Evolutionary conservation across 2,329 filamentous ascomycete species (phyloP), one percentile per base, ranked within the genome.

Genomic region (Fusarium annulatum): DNA sequence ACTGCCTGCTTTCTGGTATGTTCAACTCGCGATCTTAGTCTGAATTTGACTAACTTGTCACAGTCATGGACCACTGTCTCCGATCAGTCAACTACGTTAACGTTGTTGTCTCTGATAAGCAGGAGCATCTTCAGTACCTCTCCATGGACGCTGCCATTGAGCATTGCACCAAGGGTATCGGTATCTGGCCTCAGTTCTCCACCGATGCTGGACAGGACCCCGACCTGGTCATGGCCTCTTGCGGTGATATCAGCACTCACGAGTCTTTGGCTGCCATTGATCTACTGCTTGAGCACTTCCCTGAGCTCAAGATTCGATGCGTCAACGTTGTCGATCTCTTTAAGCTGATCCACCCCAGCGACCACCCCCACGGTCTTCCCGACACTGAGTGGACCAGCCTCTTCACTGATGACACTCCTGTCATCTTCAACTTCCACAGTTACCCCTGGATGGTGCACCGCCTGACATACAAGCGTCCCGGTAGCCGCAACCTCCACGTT

Each of bases 361-460:
- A 94, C 76, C 93, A 95, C 80, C 91, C 93, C 0, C 93, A 95
- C 82, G 93, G 93, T 45, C 86, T 95, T 64, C 87, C 85, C 0
- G 90, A 93, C 75, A 72, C 76, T 23, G 91, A 94, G 79, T 95
- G 91, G 89, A 82, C 82, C 19, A 85, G 91, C 43, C 84, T 94
- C 73, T 95, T 95, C 86, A 95, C 93, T 2, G 85, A 87, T 21
- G 85, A 94, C 84, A 91, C 87, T 73, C 93, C 93, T 28, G 85
- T 94, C 79, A 90, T 95, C 79, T 95, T 95, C 86, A 95, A 94
- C 85, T 95, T 95, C 88, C 93, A 95, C 84, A 92, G 90, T 38
- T 95, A 95, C 83, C 93, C 93, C 14, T 95, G 91, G 92, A 86
- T 95, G 77, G 89, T 95, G 58, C 93, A 95, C 84, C 88, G 93